Base-by-base conservation (phyloP, 176 grass and related monocot genomes). In the Phoenix dactylifera region DNA sequence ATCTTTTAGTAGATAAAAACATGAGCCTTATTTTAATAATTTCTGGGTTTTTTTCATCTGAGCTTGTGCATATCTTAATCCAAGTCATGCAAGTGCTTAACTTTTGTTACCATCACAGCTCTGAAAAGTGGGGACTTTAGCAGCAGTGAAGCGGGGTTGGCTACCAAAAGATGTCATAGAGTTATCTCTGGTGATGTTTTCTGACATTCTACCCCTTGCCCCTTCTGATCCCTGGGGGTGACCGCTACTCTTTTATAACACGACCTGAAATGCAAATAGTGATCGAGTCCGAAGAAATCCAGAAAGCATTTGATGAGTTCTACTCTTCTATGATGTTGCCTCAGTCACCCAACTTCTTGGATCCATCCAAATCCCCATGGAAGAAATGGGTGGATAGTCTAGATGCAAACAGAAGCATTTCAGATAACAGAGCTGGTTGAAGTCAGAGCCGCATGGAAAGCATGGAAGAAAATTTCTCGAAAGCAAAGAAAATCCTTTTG, bases 311-410 rank as follows among this genome's bases (percentile, higher is more conserved):
- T 6, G 59, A 52, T 15, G 60, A 72, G 22, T 98, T 92, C 88
- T 89, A 86, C 75, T 83, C 24, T 52, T 24, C 19, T 0, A 79
- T 84, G 44, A 72, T 98, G 57, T 63, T 93, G 74, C 81, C 81
- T 5, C 78, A 98, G 61, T 16, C 89, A 56, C 81, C 68, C 50
- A 85, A 85, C 3, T 93, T 81, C 70, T 73, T 93, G 55, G 82
- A 86, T 23, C 59, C 60, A 6, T 78, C 74, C 60, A 62, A 80
- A 53, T 70, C 79, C 10, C 84, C 85, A 7, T 93, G 88, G 93
- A 72, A 92, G 10, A 82, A 98, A 30, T 98, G 93, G 93, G 67
- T 83, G 30, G 84, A 92, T 35, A 92, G 92, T 49, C 52, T 92
- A 63, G 93, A 89, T 26, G 58, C 28, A 18, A 83, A 83, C 63